Evolutionary conservation across 768 basidiomycete species (phyloP).

Genomic region (Podaxis sp.): DNA sequence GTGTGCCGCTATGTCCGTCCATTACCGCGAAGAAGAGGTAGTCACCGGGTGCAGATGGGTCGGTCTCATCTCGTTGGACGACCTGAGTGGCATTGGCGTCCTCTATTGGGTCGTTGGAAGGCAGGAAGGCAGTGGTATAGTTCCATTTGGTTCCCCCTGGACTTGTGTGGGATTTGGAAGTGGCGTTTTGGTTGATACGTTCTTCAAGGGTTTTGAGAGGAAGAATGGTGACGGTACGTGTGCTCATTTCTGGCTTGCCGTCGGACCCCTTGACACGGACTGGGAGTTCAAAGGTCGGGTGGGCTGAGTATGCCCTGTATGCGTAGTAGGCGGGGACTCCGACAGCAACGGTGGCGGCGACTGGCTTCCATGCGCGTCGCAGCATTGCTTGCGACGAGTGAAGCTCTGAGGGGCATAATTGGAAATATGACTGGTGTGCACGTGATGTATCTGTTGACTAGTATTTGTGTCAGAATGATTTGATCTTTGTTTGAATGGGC

Average conservation of each 20-base stretch:
- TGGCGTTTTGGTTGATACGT: conserved; percentile 56
- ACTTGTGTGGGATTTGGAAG: conserved; percentile 41
- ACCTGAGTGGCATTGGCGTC: conserved; percentile 79
- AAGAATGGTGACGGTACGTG: conserved; percentile 53
- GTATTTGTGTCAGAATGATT: conserved; percentile 6
- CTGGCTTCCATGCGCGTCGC: conserved; percentile 66
- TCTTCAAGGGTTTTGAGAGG: conserved; percentile 54
- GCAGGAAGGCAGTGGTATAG: conserved; percentile 74
- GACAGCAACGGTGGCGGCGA: conserved; percentile 54
- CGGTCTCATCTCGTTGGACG: conserved; percentile 60
- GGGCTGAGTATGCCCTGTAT: conserved; percentile 43
- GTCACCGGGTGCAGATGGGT: conserved; percentile 63
- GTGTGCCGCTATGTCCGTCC: conserved; percentile 86
- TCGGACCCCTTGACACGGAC: conserved; percentile 55
- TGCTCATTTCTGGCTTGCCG: conserved; percentile 58
- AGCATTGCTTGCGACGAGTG: conserved; percentile 45
- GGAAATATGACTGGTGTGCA: conserved; percentile 5
- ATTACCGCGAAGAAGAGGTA: conserved; percentile 85
- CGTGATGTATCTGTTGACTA: neutral
- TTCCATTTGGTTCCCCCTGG: conserved; percentile 67
- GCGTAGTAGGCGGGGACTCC: conserved; percentile 61
- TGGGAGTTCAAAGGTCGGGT: conserved; percentile 58
- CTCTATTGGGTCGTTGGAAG: conserved; percentile 91
- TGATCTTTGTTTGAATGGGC: neutral
- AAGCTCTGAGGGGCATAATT: neutral